Percentiles rank a stretch among this genome's conserved stretches.
These are phyloP conservation scores for Chaetomiaceae sp. DNA, from an alignment of 2,329 filamentous ascomycete genomes.

Conservation along the genomic window DNA sequence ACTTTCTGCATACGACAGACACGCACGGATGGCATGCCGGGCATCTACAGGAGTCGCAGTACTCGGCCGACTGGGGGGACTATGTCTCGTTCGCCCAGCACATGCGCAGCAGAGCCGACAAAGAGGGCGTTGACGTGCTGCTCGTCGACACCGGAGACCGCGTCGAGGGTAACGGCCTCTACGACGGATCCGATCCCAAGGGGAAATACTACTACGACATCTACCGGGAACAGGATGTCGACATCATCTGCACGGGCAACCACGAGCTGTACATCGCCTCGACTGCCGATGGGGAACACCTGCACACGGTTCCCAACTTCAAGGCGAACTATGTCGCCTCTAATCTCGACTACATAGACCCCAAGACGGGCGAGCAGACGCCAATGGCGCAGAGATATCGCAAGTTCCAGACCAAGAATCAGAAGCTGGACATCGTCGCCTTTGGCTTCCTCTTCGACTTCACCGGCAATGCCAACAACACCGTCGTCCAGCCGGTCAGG, in stretches of 20 bases:
- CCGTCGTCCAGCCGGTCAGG: slow-evolving; percentile 72
- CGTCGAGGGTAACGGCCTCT: slow-evolving; percentile 89
- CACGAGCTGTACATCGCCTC: slow-evolving; percentile 87
- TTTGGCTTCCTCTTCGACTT: slow-evolving; percentile 98
- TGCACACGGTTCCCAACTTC: slow-evolving; percentile 78
- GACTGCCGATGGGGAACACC: slow-evolving; percentile 73
- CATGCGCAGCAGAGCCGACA: slow-evolving; percentile 73
- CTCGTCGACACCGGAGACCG: slow-evolving; percentile 93
- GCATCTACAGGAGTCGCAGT: slow-evolving; percentile 87
- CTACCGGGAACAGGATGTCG: slow-evolving; percentile 74
- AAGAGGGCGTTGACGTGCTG: slow-evolving; percentile 76
- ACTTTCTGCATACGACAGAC: slow-evolving; percentile 95
- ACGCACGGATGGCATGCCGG: slow-evolving; percentile 95
- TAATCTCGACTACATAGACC: slow-evolving; percentile 83
- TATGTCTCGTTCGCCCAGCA: slow-evolving; percentile 90
- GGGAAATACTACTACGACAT: slow-evolving; percentile 87
- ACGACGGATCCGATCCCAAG: slow-evolving; percentile 83
- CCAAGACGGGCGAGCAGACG: slow-evolving; percentile 62
- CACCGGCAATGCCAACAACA: slow-evolving; percentile 85
- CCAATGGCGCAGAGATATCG: slow-evolving; percentile 79
- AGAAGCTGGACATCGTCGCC: slow-evolving; percentile 75
- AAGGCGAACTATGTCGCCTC: slow-evolving; percentile 78
- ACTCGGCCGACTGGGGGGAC: slow-evolving; percentile 95
- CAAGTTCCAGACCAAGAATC: slow-evolving; percentile 89
- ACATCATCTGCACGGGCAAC: slow-evolving; percentile 83